Percentiles rank a stretch among this genome's conserved stretches.
Conservation (phyloP, 2,329 filamentous ascomycete genomes). For the Botrytis galanthina region DNA sequence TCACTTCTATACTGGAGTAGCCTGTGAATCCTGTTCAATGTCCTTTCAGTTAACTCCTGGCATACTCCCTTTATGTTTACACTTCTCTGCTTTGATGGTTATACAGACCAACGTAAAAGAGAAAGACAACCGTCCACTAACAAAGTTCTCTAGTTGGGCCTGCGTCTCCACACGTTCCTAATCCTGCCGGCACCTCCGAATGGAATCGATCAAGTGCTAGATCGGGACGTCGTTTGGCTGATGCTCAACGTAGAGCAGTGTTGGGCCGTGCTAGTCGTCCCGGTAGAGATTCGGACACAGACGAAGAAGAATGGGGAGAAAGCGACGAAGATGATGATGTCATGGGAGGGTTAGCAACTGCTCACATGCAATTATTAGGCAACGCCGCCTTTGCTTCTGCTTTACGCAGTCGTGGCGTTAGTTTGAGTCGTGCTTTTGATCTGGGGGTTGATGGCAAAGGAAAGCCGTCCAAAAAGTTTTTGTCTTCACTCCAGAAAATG, state of each 20-base stretch:
- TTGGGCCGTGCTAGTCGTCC: background rate
- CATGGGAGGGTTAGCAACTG: background rate
- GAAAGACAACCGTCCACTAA: background rate
- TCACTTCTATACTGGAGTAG: background rate
- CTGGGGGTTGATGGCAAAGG: constrained; percentile 25
- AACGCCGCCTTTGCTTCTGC: constrained; percentile 21
- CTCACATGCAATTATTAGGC: background rate
- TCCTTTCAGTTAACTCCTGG: too few species aligned
- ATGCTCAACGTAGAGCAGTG: background rate
- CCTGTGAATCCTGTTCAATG: background rate
- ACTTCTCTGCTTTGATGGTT: background rate
- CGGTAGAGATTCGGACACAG: constrained; percentile 1
- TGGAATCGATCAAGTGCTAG: constrained; percentile 9
- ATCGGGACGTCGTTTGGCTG: background rate
- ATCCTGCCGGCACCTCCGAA: background rate
- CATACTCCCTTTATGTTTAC: background rate
- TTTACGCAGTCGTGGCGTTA: constrained; percentile 26
- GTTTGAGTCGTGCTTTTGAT: background rate
- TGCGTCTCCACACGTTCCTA: background rate
- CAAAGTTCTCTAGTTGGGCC: background rate
- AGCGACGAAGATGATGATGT: background rate
- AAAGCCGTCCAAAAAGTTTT: constrained; percentile 33
- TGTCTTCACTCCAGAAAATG: constrained; percentile 35
- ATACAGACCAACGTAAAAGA: background rate
- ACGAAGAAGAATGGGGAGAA: background rate